A percentile compares a stretch with the other conserved stretches of the same genome.
These are phyloP conservation scores for Biscogniauxia mediterranea DNA, from an alignment of 2,329 filamentous ascomycete species.

Conservation along the genomic window DNA sequence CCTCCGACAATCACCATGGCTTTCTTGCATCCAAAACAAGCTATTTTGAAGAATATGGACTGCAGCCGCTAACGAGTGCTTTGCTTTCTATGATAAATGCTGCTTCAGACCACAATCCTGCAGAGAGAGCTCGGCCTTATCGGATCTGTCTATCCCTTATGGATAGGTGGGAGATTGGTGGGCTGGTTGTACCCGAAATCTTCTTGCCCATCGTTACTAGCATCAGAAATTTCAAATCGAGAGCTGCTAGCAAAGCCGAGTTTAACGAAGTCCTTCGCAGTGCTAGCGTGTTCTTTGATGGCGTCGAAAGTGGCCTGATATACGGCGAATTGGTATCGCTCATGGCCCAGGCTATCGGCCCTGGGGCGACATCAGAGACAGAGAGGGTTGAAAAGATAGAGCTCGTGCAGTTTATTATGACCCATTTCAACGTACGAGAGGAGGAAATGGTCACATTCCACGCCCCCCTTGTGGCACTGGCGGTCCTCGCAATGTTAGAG, in stretches of 20 bases:
- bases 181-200: constrained; percentile 80
- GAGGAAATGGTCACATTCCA: constrained; percentile 93
- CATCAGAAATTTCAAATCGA: constrained; percentile 70
- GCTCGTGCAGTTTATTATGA: constrained; percentile 77
- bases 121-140: constrained; percentile 79
- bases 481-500: constrained; percentile 59
- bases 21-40: constrained; percentile 61
- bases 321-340: constrained; percentile 78
- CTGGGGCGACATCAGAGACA: constrained; percentile 40
- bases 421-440: constrained; percentile 88
- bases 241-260: constrained; percentile 63
- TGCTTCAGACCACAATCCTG: constrained; percentile 47
- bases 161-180: constrained; percentile 97
- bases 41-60: constrained; percentile 81
- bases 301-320: constrained; percentile 90
- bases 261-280: constrained; percentile 87
- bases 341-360: constrained; percentile 57
- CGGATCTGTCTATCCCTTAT: constrained; percentile 92
- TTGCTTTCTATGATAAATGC: constrained; percentile 73
- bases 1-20: constrained; percentile 42
- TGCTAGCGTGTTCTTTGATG: constrained; percentile 95
- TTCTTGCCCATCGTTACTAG: constrained; percentile 85
- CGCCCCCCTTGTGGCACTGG: constrained; percentile 73
- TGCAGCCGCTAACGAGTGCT: constrained; percentile 70
- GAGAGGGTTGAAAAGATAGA: constrained; percentile 63